Evolutionary conservation across 345 rosid species (phyloP), one percentile per base, ranked within the genome.

Genomic region (Orychophragmus violaceus): DNA sequence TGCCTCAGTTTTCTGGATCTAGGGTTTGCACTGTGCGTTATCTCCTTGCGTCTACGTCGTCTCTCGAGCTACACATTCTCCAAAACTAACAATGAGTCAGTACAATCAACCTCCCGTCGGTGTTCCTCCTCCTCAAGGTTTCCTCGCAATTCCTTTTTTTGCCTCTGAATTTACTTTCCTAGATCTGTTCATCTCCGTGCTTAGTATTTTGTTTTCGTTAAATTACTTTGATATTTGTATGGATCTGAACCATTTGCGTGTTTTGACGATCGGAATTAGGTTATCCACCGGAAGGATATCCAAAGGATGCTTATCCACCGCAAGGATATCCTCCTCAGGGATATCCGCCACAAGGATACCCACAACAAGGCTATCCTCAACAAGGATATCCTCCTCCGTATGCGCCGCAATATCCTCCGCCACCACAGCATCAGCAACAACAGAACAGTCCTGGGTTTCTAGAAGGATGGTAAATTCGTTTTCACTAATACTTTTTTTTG

Each of bases 41-140:
- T 41, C 46, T 41, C 46, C 46, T 41, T n/a, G n/a, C 0, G 18
- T 39, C 45, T n/a, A n/a, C 0, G 18, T 39, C 45, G 18, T 39
- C 46, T 41, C 46, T 41, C 9, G 19, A 41, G 46, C 46, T 41
- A 41, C 46, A 41, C 19, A 19, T 41, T 41, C 6, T 9, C 6
- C 8, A 41, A 41, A 41, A 41, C n/a, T 28, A 46, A 21, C 51
- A 46, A 46, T 46, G 98, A 87, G 92, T 69, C 85, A 91, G 64
- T 87, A 92, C 84, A 85, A 85, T 74, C 96, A 87, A 70, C 90
- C 84, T 17, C 98, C 98, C 12, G 92, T 91, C 0, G 96, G 98
- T 10, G 95, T 82, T 50, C 98, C 98, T 56, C 96, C 96, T 66
- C 87, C 90, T 64, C 98, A 92, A 87, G 97, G 96, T 91, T 10